Base-by-base conservation (phyloP, 2,329 filamentous ascomycete species). In the Aspergillus calidoustus region DNA sequence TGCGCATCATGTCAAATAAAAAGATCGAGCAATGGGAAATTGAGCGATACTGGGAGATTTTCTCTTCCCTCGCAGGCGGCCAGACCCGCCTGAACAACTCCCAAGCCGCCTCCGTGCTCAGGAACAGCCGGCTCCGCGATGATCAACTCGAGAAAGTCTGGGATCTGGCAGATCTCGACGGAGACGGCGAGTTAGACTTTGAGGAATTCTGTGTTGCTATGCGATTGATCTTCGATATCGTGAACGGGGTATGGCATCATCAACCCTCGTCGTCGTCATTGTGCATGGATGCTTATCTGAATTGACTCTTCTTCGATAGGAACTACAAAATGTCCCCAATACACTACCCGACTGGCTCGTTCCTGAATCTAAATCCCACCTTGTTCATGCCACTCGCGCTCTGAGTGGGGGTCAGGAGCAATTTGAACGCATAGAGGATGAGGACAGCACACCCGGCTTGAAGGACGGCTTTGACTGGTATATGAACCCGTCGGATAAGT, bases 381-480 rank as follows among this genome's bases (percentile, higher is more conserved):
- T 97, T 46, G 91, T 97, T 38, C 91, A 95, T 71, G 93, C 93
- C 17, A 90, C 81, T 66, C 86, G 90, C 59, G 93, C 93, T 49
- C 83, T 99, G 65, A 90, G 89, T 15, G 91, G 90, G 64, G 89
- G 89, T 68, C 90, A 91, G 68, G 86, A 91, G 56, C 88, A 91
- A 69, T 97, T 98, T 76, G 93, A 97, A 77, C 86, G 88, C 64
- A 87, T 96, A 62, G 90, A 93, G 58, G 91, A 83, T 51, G 85
- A 96, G 63, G 87, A 89, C 66, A 93, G 97, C 69, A 88, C 89
- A 4, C 87, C 88, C 1, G 93, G 93, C 0, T 83, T 99, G 65
- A 96, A 96, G 76, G 93, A 97, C 78, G 94, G 94, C 13, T 99
- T 99, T 77, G 95, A 99, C 77, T 99, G 95, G 95, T 99, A 99